Conservation (phyloP, 225 moss, liverwort and hornwort species). For the Neckera pumila region DNA sequence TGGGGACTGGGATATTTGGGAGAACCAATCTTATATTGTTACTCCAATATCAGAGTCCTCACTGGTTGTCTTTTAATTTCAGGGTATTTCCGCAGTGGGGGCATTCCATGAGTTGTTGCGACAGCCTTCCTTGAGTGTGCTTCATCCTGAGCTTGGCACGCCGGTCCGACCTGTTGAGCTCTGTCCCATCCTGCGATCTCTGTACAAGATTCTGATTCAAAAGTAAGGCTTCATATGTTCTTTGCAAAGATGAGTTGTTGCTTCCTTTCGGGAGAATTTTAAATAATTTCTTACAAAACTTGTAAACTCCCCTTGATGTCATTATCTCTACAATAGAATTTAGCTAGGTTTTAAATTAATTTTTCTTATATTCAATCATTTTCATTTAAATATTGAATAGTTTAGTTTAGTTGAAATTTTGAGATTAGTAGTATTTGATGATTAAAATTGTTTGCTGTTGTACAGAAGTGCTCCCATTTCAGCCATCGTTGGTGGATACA, state of each 20-base stretch:
- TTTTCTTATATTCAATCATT: background rate
- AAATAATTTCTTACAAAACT: background rate
- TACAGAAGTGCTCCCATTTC: constrained; percentile 31
- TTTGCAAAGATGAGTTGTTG: background rate
- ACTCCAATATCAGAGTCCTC: background rate
- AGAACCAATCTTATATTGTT: background rate
- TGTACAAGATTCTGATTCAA: constrained; percentile 76
- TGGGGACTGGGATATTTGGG: background rate
- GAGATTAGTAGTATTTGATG: background rate
- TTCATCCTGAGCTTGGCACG: constrained; percentile 71
- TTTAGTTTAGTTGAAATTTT: background rate
- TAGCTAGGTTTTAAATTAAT: background rate
- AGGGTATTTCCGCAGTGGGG: constrained; percentile 93
- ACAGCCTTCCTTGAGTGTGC: constrained; percentile 79
- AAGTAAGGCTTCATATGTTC: constrained; percentile 17
- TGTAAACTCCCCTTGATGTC: background rate
- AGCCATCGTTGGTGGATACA: constrained; percentile 33
- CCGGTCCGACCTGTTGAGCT: constrained; percentile 84
- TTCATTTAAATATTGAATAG: background rate
- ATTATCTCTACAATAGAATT: background rate
- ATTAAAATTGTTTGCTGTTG: background rate
- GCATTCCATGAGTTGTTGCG: constrained; percentile 81
- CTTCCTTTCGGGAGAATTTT: background rate
- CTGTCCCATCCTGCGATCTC: constrained; percentile 77
- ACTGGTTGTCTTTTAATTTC: background rate